phyloP scores from a whole-genome alignment of 2,329 filamentous ascomycete genomes.

The Neocucurbitaria cava region DNA sequence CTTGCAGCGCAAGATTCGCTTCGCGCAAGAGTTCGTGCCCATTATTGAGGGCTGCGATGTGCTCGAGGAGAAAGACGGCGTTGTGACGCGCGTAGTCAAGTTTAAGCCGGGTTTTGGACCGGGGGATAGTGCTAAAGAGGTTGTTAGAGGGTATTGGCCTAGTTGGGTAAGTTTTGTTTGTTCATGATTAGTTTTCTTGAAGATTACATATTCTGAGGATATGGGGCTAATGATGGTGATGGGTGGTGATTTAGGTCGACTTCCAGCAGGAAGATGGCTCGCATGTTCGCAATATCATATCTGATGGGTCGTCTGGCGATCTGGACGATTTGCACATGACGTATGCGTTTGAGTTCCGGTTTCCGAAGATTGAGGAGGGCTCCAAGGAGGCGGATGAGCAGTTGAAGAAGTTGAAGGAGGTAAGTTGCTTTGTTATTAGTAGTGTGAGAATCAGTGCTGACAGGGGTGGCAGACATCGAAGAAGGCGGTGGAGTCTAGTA shows the following conservation, averaged over 20 bases:
- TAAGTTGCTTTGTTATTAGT: constrained; percentile 8
- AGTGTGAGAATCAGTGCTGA: constrained; percentile 7
- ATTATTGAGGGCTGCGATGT: constrained; percentile 53
- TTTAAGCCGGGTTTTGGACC: constrained; percentile 49
- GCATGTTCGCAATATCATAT: constrained; percentile 54
- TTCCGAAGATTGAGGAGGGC: constrained; percentile 45
- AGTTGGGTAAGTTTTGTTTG: constrained; percentile 50
- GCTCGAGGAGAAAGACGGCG: constrained; percentile 46
- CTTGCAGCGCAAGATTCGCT: constrained; percentile 55
- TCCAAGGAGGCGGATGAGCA: constrained; percentile 44
- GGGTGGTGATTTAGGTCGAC: constrained; percentile 47
- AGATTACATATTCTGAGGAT: too few species aligned
- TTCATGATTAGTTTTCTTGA: too few species aligned
- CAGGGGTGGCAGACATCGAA: constrained; percentile 42
- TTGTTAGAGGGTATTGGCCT: constrained; percentile 48
- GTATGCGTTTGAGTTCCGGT: constrained; percentile 54
- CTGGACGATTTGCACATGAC: constrained; percentile 52
- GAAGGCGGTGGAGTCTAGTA: constrained; percentile 53
- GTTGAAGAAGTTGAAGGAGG: constrained; percentile 30
- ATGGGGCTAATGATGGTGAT: background rate
- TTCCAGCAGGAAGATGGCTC: constrained; percentile 54
- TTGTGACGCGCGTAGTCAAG: constrained; percentile 46
- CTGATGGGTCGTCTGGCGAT: constrained; percentile 44
- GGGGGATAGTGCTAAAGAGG: constrained; percentile 44
- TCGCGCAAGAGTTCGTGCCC: constrained; percentile 55